Evolutionary conservation across 306 rosid species (phyloP).

Genomic region (Vachellia collinsii): DNA sequence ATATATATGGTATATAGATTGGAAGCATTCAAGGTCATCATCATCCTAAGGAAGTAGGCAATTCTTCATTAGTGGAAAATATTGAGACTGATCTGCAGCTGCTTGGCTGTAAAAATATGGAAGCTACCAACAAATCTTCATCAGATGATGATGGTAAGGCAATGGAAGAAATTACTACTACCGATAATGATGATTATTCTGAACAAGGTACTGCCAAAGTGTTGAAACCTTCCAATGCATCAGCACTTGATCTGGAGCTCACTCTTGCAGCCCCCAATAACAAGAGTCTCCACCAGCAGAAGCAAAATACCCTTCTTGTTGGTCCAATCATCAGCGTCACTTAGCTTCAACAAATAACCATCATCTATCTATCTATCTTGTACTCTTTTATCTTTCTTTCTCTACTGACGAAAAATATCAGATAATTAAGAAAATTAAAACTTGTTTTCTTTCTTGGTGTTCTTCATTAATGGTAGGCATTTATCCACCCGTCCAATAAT

Average conservation of each 20-base stretch:
- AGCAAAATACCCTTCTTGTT: slow-evolving; percentile 50
- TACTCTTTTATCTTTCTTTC: neutral
- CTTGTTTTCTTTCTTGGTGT: neutral
- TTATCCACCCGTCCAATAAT: neutral
- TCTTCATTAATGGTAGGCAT: neutral
- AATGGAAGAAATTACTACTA: too few relatives aligned
- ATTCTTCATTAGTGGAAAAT: neutral
- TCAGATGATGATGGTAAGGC: slow-evolving; percentile 14
- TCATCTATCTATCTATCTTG: neutral
- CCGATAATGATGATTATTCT: neutral
- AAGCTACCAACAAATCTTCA: neutral
- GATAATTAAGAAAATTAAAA: neutral
- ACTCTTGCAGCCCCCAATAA: slow-evolving; percentile 55
- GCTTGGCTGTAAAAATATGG: slow-evolving; percentile 10
- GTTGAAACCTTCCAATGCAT: slow-evolving; percentile 42
- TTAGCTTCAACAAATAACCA: neutral
- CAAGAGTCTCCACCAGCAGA: slow-evolving; percentile 35
- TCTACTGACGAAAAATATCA: neutral
- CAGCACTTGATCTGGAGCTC: slow-evolving; percentile 59
- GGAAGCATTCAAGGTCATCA: slow-evolving; percentile 32
- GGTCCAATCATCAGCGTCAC: slow-evolving; percentile 65
- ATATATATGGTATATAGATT: slow-evolving; percentile 39
- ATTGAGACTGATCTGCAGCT: slow-evolving; percentile 28
- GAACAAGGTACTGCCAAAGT: neutral
- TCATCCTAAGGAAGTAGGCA: slow-evolving; percentile 21